Evolutionary conservation across 805 yeast genomes (phyloP).

Genomic region (Candida maris): DNA sequence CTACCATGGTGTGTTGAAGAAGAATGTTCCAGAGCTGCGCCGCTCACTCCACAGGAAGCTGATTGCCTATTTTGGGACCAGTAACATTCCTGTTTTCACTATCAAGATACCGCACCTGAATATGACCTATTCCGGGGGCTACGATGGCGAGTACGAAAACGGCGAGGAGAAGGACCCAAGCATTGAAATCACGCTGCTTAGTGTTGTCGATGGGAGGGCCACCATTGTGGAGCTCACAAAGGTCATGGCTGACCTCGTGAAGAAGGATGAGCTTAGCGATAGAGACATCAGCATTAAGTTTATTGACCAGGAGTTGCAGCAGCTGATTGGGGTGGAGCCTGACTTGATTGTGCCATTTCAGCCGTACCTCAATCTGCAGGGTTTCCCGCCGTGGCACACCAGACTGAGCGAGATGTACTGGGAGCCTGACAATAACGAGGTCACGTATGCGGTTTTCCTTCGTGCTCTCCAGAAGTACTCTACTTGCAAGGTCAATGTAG

Average conservation of each 20-base stretch:
- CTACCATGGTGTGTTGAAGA: constrained; percentile 63
- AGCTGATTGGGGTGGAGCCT: constrained; percentile 87
- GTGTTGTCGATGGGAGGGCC: constrained; percentile 81
- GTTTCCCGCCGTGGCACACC: constrained; percentile 97
- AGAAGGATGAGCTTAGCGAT: constrained; percentile 53
- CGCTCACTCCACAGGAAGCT: constrained; percentile 56
- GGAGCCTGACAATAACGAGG: constrained; percentile 81
- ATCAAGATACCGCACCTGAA: constrained; percentile 69
- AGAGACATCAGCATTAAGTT: constrained; percentile 70
- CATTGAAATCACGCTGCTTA: constrained; percentile 62
- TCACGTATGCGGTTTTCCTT: constrained; percentile 77
- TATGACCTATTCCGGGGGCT: constrained; percentile 40
- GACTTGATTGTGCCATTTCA: constrained; percentile 82
- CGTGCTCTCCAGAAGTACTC: constrained; percentile 75
- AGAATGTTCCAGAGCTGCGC: constrained; percentile 51
- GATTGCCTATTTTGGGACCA: constrained; percentile 69
- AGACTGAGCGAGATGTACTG: constrained; percentile 87
- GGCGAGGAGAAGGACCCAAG: constrained; percentile 30
- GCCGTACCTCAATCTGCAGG: constrained; percentile 85
- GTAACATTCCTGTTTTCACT: constrained; percentile 56
- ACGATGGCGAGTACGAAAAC: constrained; percentile 29
- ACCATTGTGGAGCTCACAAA: constrained; percentile 85
- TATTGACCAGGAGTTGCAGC: constrained; percentile 69
- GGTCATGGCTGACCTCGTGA: constrained; percentile 75
- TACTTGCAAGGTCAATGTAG: constrained; percentile 81